A percentile compares a stretch with the other conserved stretches of the same genome.
phyloP scores from a whole-genome alignment of 1,139 yeast genomes.

The Debaryomyces sp. region DNA sequence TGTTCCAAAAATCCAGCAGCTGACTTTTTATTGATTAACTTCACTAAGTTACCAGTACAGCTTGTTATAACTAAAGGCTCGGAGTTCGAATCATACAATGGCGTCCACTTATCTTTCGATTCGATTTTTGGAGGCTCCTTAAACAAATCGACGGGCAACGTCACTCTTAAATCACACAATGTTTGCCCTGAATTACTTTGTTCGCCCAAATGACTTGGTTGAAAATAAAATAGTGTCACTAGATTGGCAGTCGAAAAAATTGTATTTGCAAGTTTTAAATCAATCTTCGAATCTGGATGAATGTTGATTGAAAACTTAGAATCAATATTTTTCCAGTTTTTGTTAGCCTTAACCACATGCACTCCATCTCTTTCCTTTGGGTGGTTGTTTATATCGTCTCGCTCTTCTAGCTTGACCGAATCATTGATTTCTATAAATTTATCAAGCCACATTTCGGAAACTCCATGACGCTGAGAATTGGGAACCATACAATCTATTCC shows the following conservation, averaged over 20 bases:
- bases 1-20: conserved; percentile 56
- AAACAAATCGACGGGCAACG: conserved; percentile 22
- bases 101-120: conserved; percentile 37
- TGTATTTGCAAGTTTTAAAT: conserved; percentile 41
- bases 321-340: conserved; percentile 42
- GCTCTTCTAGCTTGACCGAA: conserved; percentile 24
- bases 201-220: conserved; percentile 16
- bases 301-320: conserved; percentile 28
- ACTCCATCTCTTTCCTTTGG: conserved; percentile 38
- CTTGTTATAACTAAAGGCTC: conserved; percentile 39
- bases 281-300: conserved; percentile 19
- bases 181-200: conserved; percentile 28
- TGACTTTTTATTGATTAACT: conserved; percentile 47
- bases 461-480: conserved; percentile 41
- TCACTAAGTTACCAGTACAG: conserved; percentile 54
- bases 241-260: conserved; percentile 40
- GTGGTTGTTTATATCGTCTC: conserved; percentile 25
- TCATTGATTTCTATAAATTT: conserved; percentile 25
- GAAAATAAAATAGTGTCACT: conserved; percentile 42
- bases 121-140: conserved; percentile 1
- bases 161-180: conserved; percentile 30
- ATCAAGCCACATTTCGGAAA: conserved; percentile 53
- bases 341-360: conserved; percentile 35
- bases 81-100: conserved; percentile 22
- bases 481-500: conserved; percentile 51